A percentile compares a stretch with the other conserved stretches of the same genome.
These are phyloP conservation scores for Ehretia macrophylla DNA, from an alignment of 257 asterid species.

Conservation along the genomic window DNA sequence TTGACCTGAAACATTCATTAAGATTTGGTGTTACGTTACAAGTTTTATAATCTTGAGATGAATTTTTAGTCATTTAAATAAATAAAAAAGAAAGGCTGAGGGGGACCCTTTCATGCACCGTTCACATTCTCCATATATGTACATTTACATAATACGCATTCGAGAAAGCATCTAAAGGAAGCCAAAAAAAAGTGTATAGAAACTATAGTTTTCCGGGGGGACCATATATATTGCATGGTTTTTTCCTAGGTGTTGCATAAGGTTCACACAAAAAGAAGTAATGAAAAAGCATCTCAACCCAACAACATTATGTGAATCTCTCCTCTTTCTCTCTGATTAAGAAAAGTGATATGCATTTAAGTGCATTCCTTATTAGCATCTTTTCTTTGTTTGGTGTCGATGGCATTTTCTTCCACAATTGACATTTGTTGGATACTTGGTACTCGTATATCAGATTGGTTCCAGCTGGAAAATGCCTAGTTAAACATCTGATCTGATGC, in stretches of 20 bases:
- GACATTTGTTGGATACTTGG: slow-evolving; percentile 23
- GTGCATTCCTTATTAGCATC: slow-evolving; percentile 21
- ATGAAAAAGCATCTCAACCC: slow-evolving; percentile 14
- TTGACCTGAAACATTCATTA: too few relatives aligned
- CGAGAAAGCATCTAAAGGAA: background rate
- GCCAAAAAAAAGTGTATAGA: background rate
- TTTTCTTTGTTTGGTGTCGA: slow-evolving; percentile 16
- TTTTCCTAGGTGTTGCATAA: slow-evolving; percentile 1
- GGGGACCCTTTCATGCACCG: slow-evolving; percentile 14
- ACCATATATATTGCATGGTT: slow-evolving; percentile 5
- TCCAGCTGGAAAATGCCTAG: slow-evolving; percentile 40
- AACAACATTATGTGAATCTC: slow-evolving; percentile 11
- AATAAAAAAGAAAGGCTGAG: too few relatives aligned
- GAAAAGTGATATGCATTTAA: slow-evolving; percentile 22
- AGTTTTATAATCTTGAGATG: too few relatives aligned
- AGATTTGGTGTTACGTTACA: too few relatives aligned
- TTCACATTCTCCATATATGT: slow-evolving; percentile 1
- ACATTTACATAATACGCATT: background rate
- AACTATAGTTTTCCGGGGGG: background rate
- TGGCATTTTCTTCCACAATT: slow-evolving; percentile 21
- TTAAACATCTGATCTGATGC: slow-evolving; percentile 27
- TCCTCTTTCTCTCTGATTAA: slow-evolving; percentile 1
- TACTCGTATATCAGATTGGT: slow-evolving; percentile 20
- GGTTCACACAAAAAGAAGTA: slow-evolving; percentile 6
- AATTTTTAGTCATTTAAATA: too few relatives aligned